These are phyloP conservation scores for Schizonepeta tenuifolia DNA, from an alignment of 257 asterid species.

Conservation along the genomic window DNA sequence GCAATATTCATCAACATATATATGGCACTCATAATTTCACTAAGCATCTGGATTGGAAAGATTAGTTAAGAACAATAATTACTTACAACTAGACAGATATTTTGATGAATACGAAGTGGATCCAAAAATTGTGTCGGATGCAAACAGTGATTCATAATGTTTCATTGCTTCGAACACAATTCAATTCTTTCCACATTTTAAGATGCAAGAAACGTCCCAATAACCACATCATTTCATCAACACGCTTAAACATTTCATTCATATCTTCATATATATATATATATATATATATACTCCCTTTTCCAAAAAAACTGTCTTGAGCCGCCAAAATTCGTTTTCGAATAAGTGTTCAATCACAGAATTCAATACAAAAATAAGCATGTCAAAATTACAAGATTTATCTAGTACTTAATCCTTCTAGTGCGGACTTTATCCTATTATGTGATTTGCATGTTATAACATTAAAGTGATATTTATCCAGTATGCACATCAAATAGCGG, in stretches of 20 bases:
- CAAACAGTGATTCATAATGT: slow-evolving; percentile 17
- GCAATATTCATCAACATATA: not conserved
- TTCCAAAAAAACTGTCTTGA: too few relatives aligned
- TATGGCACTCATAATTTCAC: not conserved
- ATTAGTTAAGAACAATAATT: not conserved
- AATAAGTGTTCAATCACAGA: too few relatives aligned
- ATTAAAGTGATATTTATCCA: too few relatives aligned
- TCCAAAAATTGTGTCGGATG: slow-evolving; percentile 5
- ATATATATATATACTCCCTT: too few relatives aligned
- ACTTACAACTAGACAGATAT: not conserved
- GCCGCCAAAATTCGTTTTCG: too few relatives aligned
- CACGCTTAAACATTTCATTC: not conserved
- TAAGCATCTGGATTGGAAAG: not conserved
- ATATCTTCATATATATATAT: not conserved
- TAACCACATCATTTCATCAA: slow-evolving; percentile 13
- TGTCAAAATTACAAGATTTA: too few relatives aligned
- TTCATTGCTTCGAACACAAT: slow-evolving; percentile 30
- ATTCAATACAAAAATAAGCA: too few relatives aligned
- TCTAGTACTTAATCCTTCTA: too few relatives aligned
- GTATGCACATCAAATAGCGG: too few relatives aligned
- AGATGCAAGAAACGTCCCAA: slow-evolving; percentile 30
- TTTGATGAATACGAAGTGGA: slow-evolving; percentile 3
- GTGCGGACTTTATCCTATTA: too few relatives aligned
- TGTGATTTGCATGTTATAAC: too few relatives aligned
- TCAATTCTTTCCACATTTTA: slow-evolving; percentile 25